Evolutionary conservation across 1,139 yeast genomes (phyloP).

Genomic region (Yamadazyma pseudoaaseri): DNA sequence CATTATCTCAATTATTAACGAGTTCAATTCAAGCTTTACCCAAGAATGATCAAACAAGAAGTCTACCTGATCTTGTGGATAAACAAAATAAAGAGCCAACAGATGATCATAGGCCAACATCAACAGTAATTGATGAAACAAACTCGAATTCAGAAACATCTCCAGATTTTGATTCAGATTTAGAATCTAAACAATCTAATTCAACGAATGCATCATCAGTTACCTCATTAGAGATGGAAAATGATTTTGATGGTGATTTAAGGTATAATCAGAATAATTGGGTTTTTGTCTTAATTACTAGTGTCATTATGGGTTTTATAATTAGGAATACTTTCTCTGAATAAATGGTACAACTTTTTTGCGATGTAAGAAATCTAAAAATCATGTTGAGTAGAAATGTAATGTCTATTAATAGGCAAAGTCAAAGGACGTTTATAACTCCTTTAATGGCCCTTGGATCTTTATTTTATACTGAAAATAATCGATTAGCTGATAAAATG

Average conservation of each 20-base stretch:
- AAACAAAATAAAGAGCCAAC: background rate
- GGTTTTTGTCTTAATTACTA: constrained; percentile 5
- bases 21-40: background rate
- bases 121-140: background rate
- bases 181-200: background rate
- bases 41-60: background rate
- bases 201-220: constrained; percentile 3
- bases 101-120: background rate
- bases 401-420: background rate
- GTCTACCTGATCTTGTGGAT: background rate
- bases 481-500: constrained; percentile 57
- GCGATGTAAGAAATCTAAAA: too few species aligned
- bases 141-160: background rate
- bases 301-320: constrained; percentile 8
- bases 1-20: constrained; percentile 2
- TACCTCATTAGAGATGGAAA: constrained; percentile 1
- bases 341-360: constrained; percentile 1
- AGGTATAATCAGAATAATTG: constrained; percentile 8
- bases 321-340: constrained; percentile 4
- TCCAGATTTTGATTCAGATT: constrained; percentile 1
- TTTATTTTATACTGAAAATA: constrained; percentile 43
- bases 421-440: constrained; percentile 9
- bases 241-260: constrained; percentile 7
- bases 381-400: too few species aligned
- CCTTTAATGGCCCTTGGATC: constrained; percentile 23